Evolutionary conservation across 352 stramenopile species (phyloP).

Genomic region (Globisporangium cederbergense): DNA sequence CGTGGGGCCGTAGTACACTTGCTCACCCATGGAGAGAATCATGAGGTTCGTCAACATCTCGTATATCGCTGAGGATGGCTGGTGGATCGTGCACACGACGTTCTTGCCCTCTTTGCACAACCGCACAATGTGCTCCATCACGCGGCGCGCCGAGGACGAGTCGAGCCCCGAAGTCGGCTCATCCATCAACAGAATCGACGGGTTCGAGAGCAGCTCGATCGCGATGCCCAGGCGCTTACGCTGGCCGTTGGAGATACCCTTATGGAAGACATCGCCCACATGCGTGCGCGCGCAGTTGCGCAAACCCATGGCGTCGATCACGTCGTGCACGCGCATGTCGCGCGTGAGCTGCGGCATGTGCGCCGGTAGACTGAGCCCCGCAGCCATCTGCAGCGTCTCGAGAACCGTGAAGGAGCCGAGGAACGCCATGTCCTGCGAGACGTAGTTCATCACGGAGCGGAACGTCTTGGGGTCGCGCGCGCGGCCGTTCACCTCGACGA

Average conservation of each 20-base stretch:
- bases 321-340: conserved; percentile 59
- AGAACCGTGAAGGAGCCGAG: conserved; percentile 67
- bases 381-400: conserved; percentile 63
- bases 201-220: conserved; percentile 91
- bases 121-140: conserved; percentile 79
- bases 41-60: conserved; percentile 63
- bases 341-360: conserved; percentile 40
- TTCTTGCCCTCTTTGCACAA: conserved; percentile 54
- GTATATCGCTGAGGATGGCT: conserved; percentile 73
- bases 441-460: conserved; percentile 57
- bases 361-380: conserved; percentile 40
- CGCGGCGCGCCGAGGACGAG: conserved; percentile 75
- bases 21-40: conserved; percentile 65
- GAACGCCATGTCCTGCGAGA: conserved; percentile 56
- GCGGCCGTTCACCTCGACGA: conserved; percentile 47
- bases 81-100: conserved; percentile 81
- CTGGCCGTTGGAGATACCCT: conserved; percentile 86
- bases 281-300: conserved; percentile 46
- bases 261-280: conserved; percentile 82
- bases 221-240: conserved; percentile 91
- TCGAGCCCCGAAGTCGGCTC: conserved; percentile 93
- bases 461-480: conserved; percentile 33
- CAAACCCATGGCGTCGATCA: conserved; percentile 73
- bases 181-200: conserved; percentile 93
- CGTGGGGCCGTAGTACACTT: conserved; percentile 88